These are phyloP conservation scores for Zygotorulaspora chibaensis DNA, from an alignment of 805 yeast species.

Conservation along the genomic window DNA sequence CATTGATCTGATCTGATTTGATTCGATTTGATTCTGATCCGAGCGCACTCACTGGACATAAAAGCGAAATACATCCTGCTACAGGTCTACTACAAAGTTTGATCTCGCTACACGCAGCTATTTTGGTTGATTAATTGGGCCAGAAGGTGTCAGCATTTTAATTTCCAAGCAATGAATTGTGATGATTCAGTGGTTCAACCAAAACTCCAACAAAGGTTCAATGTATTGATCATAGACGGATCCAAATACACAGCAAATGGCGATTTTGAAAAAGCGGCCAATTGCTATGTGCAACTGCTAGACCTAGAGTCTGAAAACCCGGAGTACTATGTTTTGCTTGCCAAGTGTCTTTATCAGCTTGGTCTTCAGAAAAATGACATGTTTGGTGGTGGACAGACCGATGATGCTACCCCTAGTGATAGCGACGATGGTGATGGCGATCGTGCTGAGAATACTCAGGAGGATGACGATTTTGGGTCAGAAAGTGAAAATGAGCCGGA, in stretches of 20 bases:
- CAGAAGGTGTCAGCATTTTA: background rate
- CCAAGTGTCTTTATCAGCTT: conserved; percentile 64
- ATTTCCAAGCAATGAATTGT: background rate
- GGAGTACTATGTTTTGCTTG: conserved; percentile 11
- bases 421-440: conserved; percentile 25
- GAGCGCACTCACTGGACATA: background rate
- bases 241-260: conserved; percentile 59
- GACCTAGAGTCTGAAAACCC: conserved; percentile 14
- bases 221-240: conserved; percentile 53
- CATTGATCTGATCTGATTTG: background rate
- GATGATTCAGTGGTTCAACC: background rate
- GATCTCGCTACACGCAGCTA: too few relatives aligned
- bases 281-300: conserved; percentile 60
- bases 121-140: background rate
- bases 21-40: background rate
- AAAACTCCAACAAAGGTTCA: conserved; percentile 3
- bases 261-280: conserved; percentile 64
- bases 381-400: conserved; percentile 42
- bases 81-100: too few relatives aligned
- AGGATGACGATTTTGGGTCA: conserved; percentile 18
- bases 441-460: conserved; percentile 22
- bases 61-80: background rate
- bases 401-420: conserved; percentile 28
- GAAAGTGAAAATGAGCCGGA: conserved; percentile 45
- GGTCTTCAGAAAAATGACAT: conserved; percentile 75